Base-by-base conservation (phyloP, 2,329 filamentous ascomycete genomes). In the Verticillium alfalfae region DNA sequence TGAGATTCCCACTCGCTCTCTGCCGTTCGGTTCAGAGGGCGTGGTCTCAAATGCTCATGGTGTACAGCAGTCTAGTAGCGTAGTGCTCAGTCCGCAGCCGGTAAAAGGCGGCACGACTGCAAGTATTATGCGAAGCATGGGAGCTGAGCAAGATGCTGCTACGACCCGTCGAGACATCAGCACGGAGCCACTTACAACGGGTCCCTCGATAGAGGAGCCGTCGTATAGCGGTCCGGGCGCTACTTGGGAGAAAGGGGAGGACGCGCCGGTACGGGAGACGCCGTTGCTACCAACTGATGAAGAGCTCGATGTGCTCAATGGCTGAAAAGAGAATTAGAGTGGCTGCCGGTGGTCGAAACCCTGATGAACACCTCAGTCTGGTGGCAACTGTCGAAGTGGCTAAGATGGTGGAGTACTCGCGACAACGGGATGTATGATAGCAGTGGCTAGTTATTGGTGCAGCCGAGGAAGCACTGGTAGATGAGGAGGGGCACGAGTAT, bases 1-100 rank as follows among this genome's bases (percentile, higher is more conserved):
- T 65, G 73, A 80, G 60, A 79, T 85, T 45, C 82, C 84, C 55
- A 73, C 75, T 59, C 77, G 83, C 60, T 70, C 78, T 60, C 68
- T 85, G 45, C 83, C 83, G 34, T 84, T 79, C 69, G 82, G 84
- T 60, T 85, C 83, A 3, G 82, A 84, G 66, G 75, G 74, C 58
- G 67, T 75, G 55, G 68, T 69, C 58, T 80, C 79, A 54, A 78
- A 79, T 56, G 79, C 77, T 58, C 81, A 81, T 69, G 73, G 78
- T 62, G 70, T 76, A 62, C 76, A 73, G 57, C 70, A 72, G 26
- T 71, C 76, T 54, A 61, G 58, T 54, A 61, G 60, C 18, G 67
- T 70, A 49, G 72, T 76, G 64, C 70, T 76, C 64, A 76, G 74
- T 68, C 77, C 78, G 66, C 76, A 74, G 68, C 78, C 78, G 65